Conservation (phyloP, 2,329 filamentous ascomycete genomes). For the Stemphylium vesicarium region DNA sequence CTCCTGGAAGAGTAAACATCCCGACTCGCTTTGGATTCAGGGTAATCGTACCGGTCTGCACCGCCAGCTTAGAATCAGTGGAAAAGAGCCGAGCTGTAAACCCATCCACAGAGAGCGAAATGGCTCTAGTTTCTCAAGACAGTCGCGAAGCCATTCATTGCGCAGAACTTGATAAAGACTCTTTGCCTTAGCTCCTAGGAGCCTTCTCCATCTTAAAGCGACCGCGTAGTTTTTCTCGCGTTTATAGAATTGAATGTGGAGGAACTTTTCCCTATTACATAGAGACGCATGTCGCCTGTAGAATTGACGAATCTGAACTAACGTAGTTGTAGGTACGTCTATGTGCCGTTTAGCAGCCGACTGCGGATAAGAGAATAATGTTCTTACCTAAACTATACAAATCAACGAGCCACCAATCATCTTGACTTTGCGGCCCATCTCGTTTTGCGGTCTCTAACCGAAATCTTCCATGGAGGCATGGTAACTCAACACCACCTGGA, state of each 20-base stretch:
- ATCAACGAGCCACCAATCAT: conserved; percentile 17
- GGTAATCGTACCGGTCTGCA: conserved; percentile 11
- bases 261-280: conserved; percentile 18
- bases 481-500: conserved; percentile 4
- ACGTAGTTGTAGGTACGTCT: conserved; percentile 1
- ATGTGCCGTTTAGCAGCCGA: conserved; percentile 1
- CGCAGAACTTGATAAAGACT: conserved; percentile 13
- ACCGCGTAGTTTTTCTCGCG: conserved; percentile 4
- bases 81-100: conserved; percentile 17
- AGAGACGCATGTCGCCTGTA: conserved; percentile 9
- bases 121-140: conserved; percentile 15
- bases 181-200: conserved; percentile 14
- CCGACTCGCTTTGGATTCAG: neutral
- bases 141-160: conserved; percentile 15
- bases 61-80: conserved; percentile 14
- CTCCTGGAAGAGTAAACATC: conserved; percentile 10
- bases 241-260: conserved; percentile 16
- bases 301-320: conserved; percentile 6
- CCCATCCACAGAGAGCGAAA: conserved; percentile 11
- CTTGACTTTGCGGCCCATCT: neutral
- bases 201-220: conserved; percentile 1
- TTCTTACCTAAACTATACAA: conserved; percentile 17
- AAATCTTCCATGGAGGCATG: conserved; percentile 15
- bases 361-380: neutral
- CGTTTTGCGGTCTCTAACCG: conserved; percentile 9